A percentile compares a stretch with the other conserved stretches of the same genome.
Evolutionary conservation across 1,284 basidiomycete genomes (phyloP).

Genomic region (Clitocybe nebularis): DNA sequence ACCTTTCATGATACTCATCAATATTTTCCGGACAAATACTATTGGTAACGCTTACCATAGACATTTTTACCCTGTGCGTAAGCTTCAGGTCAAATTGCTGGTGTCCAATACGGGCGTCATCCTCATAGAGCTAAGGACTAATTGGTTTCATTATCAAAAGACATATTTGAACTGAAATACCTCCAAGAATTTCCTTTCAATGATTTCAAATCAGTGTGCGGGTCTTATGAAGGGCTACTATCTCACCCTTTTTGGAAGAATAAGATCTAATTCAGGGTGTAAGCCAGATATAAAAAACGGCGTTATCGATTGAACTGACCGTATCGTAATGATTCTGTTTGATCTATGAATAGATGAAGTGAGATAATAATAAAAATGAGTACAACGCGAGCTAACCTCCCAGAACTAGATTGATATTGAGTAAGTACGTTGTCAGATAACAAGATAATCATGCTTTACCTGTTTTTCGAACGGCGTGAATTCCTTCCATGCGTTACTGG

Average conservation of each 20-base stretch:
- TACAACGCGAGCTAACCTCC: slow-evolving; percentile 49
- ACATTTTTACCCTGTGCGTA: slow-evolving; percentile 95
- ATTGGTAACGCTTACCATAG: slow-evolving; percentile 62
- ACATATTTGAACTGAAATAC: slow-evolving; percentile 26
- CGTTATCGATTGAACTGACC: slow-evolving; percentile 31
- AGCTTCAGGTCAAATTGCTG: slow-evolving; percentile 92
- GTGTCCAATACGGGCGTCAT: slow-evolving; percentile 89
- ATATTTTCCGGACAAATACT: background rate
- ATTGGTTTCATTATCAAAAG: slow-evolving; percentile 1
- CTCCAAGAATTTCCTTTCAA: slow-evolving; percentile 63
- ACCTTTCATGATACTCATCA: slow-evolving; percentile 47
- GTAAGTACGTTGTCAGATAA: slow-evolving; percentile 3
- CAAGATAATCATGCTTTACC: slow-evolving; percentile 32
- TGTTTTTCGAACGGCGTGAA: slow-evolving; percentile 98
- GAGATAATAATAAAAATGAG: background rate
- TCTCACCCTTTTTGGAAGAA: slow-evolving; percentile 96
- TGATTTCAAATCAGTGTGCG: slow-evolving; percentile 3
- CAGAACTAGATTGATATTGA: slow-evolving; percentile 61
- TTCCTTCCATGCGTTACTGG: slow-evolving; percentile 71
- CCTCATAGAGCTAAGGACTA: slow-evolving; percentile 80
- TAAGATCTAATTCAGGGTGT: slow-evolving; percentile 51
- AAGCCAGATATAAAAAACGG: background rate
- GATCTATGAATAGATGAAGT: slow-evolving; percentile 44
- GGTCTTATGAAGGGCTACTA: slow-evolving; percentile 21
- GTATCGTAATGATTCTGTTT: slow-evolving; percentile 95